Evolutionary conservation across 2,329 filamentous ascomycete genomes (phyloP), one percentile per base, ranked within the genome.

Genomic region (Beauveria asiatica): DNA sequence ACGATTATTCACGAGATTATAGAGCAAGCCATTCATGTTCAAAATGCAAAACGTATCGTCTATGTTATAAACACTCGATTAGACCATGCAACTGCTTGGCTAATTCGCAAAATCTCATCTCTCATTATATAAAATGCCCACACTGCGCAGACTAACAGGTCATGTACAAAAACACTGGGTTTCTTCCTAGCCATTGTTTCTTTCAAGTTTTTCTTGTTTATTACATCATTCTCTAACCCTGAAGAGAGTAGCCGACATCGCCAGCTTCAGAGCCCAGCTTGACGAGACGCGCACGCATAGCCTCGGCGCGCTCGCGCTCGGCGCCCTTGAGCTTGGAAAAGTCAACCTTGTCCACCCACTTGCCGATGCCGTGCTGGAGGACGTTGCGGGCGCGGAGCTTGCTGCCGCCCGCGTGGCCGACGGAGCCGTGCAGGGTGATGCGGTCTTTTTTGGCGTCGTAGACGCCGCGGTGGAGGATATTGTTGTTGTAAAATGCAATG

Each of bases 401-500:
- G 60, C 82, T 81, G 1, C 82, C 85, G 2, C 71, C 73, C 0
- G 76, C 76, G 65, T 86, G 81, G 1, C 88, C 88, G 51, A 89
- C 87, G 59, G 83, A 87, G 7, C 88, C 88, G 72, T 91, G 88
- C 67, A 91, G 73, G 62, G 87, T 90, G 78, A 87, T 81, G 25
- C 88, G 75, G 73, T 90, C 85, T 65, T 76, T 80, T 1, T 44
- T 67, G 13, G 74, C 73, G 64, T 80, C 75, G 70, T 91, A 92
- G 30, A 83, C 83, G 1, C 88, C 88, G 4, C 88, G 77, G 68
- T 91, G 88, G 64, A 95, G 71, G 64, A 96, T 95, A 71, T 96
- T 95, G 69, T 92, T 95, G 72, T 96, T 86, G 70, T 96, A 96
- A 68, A 96, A 96, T 46, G 89, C 89, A 17, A 88, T 84, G 73